Evolutionary conservation across 2,329 filamentous ascomycete genomes (phyloP).

Genomic region (Aspergillus oerlinghausenensis): DNA sequence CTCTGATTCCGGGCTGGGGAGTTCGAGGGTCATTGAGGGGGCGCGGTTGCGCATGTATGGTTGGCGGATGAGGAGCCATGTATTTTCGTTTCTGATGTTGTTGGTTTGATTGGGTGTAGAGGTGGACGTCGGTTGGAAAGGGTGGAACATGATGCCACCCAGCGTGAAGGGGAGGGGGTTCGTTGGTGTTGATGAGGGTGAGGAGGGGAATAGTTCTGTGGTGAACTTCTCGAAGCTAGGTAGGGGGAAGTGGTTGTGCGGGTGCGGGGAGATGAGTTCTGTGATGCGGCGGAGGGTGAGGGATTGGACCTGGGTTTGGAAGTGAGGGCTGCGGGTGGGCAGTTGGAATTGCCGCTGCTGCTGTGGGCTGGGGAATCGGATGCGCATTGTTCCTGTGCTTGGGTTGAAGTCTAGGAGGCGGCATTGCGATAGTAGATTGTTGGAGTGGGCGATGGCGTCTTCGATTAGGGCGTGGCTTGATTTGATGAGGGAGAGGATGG

Average conservation of each 20-base stretch:
- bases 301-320: constrained; percentile 30
- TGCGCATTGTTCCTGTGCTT: constrained; percentile 29
- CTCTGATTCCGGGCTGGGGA: constrained; percentile 10
- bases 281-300: constrained; percentile 46
- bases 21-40: constrained; percentile 16
- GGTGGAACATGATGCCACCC: constrained; percentile 47
- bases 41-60: constrained; percentile 29
- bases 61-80: constrained; percentile 37
- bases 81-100: constrained; percentile 13
- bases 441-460: constrained; percentile 49
- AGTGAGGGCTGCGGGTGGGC: not conserved
- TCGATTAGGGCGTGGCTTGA: constrained; percentile 46
- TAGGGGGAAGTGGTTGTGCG: constrained; percentile 38
- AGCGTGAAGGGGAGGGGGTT: constrained; percentile 43
- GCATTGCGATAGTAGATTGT: constrained; percentile 46
- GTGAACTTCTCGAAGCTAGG: constrained; percentile 41
- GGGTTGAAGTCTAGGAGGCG: constrained; percentile 29
- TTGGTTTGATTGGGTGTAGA: not conserved
- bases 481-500: constrained; percentile 58
- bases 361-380: constrained; percentile 22
- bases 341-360: constrained; percentile 1
- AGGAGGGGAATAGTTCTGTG: constrained; percentile 37
- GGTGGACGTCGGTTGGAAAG: constrained; percentile 18
- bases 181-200: not conserved
- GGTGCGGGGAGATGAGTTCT: constrained; percentile 45